A percentile compares a stretch with the other conserved stretches of the same genome.
Evolutionary conservation across 2,329 filamentous ascomycete genomes (phyloP).

Genomic region (Cladorrhinum sp.): DNA sequence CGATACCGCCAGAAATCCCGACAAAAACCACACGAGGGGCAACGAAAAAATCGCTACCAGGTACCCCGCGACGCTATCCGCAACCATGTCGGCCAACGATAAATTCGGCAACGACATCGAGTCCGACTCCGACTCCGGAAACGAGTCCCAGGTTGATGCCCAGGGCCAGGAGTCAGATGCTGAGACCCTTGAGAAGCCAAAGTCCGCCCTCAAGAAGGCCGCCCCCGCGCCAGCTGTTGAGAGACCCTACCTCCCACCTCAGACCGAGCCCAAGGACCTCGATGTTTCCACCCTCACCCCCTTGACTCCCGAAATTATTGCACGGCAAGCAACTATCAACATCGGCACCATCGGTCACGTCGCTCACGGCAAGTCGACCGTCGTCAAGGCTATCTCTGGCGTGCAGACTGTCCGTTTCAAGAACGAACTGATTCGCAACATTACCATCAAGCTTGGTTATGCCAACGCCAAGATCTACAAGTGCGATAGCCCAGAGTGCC

Average conservation of each 20-base stretch:
- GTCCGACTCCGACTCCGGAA: slow-evolving; percentile 62
- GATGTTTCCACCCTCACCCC: slow-evolving; percentile 78
- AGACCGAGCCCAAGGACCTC: slow-evolving; percentile 88
- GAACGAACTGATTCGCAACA: slow-evolving; percentile 98
- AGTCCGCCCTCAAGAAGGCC: slow-evolving; percentile 83
- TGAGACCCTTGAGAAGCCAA: slow-evolving; percentile 64
- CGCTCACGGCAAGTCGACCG: slow-evolving; percentile 97
- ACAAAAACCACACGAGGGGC: slow-evolving; percentile 9
- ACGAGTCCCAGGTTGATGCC: slow-evolving; percentile 61
- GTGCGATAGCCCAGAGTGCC: slow-evolving; percentile 89
- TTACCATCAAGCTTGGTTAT: slow-evolving; percentile 99
- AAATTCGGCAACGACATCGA: slow-evolving; percentile 71
- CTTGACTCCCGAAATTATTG: slow-evolving; percentile 93
- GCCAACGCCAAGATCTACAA: slow-evolving; percentile 99
- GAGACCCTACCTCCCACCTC: slow-evolving; percentile 65
- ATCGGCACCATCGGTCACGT: slow-evolving; percentile 98
- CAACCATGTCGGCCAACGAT: slow-evolving; percentile 56
- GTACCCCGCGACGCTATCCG: slow-evolving; percentile 30
- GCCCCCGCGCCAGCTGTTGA: slow-evolving; percentile 55
- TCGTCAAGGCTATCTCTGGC: slow-evolving; percentile 98
- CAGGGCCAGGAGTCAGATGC: slow-evolving; percentile 56
- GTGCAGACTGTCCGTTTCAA: slow-evolving; percentile 99
- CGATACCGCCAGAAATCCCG: neutral
- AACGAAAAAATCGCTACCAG: slow-evolving; percentile 17
- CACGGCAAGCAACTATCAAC: slow-evolving; percentile 96